These are phyloP conservation scores for Curvularia sp. DNA, from an alignment of 2,329 filamentous ascomycete species.

Conservation along the genomic window DNA sequence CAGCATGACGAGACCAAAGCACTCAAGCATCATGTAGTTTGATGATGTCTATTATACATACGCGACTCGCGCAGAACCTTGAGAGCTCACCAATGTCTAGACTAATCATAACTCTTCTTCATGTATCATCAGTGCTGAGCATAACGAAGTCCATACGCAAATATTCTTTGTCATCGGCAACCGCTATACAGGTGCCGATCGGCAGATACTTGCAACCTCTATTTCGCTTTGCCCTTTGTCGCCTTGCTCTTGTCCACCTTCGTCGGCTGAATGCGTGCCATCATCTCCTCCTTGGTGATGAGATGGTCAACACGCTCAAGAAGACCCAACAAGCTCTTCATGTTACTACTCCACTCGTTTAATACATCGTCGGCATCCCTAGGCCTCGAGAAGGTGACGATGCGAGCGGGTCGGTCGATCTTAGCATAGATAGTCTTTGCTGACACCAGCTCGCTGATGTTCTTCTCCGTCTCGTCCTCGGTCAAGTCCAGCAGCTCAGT, in stretches of 20 bases:
- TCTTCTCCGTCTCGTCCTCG: conserved; percentile 97
- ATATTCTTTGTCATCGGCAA: background rate
- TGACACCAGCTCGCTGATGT: conserved; percentile 95
- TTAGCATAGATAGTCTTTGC: conserved; percentile 98
- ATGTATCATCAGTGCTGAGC: conserved; percentile 10
- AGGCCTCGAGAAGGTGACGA: conserved; percentile 94
- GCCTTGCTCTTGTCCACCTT: conserved; percentile 53
- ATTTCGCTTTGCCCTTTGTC: conserved; percentile 47
- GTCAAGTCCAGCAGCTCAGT: conserved; percentile 90
- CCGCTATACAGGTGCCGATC: conserved; percentile 20
- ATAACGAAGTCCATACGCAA: conserved; percentile 1
- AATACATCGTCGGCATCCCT: conserved; percentile 93
- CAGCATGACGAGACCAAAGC: background rate
- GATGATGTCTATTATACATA: conserved; percentile 46
- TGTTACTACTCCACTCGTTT: conserved; percentile 98
- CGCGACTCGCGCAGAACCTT: conserved; percentile 42
- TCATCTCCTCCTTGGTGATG: conserved; percentile 99
- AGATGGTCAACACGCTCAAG: conserved; percentile 94
- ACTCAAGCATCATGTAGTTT: background rate
- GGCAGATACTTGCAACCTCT: conserved; percentile 4
- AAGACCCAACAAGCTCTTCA: conserved; percentile 87
- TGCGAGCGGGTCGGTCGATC: conserved; percentile 89
- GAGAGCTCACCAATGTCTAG: conserved; percentile 40
- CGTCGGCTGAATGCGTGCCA: conserved; percentile 88
- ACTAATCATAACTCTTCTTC: conserved; percentile 35